phyloP scores from a whole-genome alignment of 2,329 filamentous ascomycete genomes.

The Cercospora sojina region DNA sequence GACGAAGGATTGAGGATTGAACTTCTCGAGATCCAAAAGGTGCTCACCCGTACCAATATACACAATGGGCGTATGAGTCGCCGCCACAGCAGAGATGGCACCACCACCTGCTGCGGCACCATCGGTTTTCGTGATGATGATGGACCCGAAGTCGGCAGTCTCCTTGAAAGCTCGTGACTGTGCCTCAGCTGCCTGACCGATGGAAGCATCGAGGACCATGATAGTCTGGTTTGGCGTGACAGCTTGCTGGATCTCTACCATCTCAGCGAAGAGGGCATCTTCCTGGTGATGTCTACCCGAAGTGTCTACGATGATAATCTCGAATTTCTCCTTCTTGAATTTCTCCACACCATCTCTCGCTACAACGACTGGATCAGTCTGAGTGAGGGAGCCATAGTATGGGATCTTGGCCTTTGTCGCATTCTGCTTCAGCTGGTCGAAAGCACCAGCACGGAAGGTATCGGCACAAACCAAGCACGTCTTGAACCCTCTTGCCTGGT shows the following conservation, averaged over 20 bases:
- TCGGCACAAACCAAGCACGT: conserved; percentile 94
- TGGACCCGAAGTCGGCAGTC: conserved; percentile 92
- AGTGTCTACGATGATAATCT: conserved; percentile 98
- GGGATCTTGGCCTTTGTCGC: conserved; percentile 98
- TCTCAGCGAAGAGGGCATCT: conserved; percentile 91
- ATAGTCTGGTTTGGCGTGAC: conserved; percentile 94
- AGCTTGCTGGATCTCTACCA: conserved; percentile 92
- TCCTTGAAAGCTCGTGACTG: conserved; percentile 98
- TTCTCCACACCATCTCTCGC: conserved; percentile 95
- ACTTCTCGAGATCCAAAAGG: conserved; percentile 90
- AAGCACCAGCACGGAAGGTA: conserved; percentile 96
- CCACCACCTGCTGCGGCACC: conserved; percentile 93
- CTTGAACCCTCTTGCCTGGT: conserved; percentile 89
- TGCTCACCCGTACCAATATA: conserved; percentile 98
- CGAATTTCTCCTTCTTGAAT: conserved; percentile 98
- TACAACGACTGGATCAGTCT: conserved; percentile 92
- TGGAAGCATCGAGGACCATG: conserved; percentile 95
- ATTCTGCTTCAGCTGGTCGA: conserved; percentile 98
- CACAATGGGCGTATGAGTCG: conserved; percentile 93
- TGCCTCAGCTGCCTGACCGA: conserved; percentile 91
- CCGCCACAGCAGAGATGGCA: conserved; percentile 94
- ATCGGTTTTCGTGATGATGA: conserved; percentile 98
- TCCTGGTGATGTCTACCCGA: conserved; percentile 94
- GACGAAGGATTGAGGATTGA: conserved; percentile 89
- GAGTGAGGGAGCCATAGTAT: conserved; percentile 94